Evolutionary conservation across 2,329 filamentous ascomycete genomes (phyloP).

Genomic region (Aspergillus arachidicola): DNA sequence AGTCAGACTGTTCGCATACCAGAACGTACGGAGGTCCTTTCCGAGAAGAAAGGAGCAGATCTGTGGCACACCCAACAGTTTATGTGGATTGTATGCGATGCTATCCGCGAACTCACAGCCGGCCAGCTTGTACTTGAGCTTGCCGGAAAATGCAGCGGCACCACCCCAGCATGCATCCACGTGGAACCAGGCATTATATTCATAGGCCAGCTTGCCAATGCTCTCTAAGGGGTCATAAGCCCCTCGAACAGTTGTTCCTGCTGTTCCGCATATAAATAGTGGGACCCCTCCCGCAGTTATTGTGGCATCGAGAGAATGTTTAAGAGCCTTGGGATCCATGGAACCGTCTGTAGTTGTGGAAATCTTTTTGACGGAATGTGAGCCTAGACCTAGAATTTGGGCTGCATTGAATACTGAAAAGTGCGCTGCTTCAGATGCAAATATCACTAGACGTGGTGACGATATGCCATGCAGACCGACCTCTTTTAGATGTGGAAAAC

Average conservation of each 20-base stretch:
- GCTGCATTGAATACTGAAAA: constrained; percentile 1
- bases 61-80: constrained; percentile 1
- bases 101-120: neutral
- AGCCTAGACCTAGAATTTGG: neutral
- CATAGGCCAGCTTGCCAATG: neutral
- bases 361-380: neutral
- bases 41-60: constrained; percentile 2
- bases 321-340: neutral
- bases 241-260: neutral
- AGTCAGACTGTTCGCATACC: constrained; percentile 3
- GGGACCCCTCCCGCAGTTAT: neutral
- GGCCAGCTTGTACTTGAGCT: neutral
- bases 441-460: neutral
- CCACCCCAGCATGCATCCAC: constrained; percentile 3
- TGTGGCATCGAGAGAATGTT: neutral
- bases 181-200: constrained; percentile 5
- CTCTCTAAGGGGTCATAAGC: neutral
- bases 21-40: neutral
- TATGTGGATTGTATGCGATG: constrained; percentile 2
- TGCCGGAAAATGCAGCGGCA: neutral
- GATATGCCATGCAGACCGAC: neutral
- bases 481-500: neutral
- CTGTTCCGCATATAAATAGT: neutral
- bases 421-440: neutral
- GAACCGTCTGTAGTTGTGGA: neutral